Evolutionary conservation across 176 grass and related monocot genomes (phyloP), one percentile per base, ranked within the genome.

Genomic region (Ampelocalamus luodianensis): DNA sequence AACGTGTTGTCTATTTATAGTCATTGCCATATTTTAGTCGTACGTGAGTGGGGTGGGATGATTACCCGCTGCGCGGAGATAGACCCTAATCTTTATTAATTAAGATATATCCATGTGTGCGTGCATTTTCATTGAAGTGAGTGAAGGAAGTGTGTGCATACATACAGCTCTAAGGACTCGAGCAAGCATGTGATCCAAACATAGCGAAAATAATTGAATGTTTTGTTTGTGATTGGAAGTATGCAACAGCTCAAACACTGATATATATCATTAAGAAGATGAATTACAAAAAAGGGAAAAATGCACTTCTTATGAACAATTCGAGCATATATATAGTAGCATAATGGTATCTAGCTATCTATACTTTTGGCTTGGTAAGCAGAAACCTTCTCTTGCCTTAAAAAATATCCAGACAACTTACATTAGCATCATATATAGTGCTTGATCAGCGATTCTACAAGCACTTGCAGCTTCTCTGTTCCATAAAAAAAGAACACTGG

Each of bases 231-330:
- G 64, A 68, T 71, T 60, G 39, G 49, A 90, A 39, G 38, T 68
- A 45, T 61, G 74, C 23, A 79, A 83, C 74, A 90, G 49, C 68
- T 83, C 74, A 74, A 74, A 90, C 84, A 79, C 38, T 39, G 10
- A 49, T 44, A 43, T 85, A 20, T 71, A 55, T 53, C 63, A 68
- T 70, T 14, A 76, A 22, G 1, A 79, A 61, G 29, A 70, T 14
- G 46, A 81, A 83, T 29, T 67, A 86, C 73, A 6, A 39, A 90
- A 17, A 75, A 83, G 16, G 44, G 1, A 24, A 66, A 29, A 16
- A 72, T 46, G 29, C 17, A 74, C 37, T 79, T 37, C 74, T 72
- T 87, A 79, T 74, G 67, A 23, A 86, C 78, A 82, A 79, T 83
- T 73, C 42, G 34, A 16, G 79, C 46, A 79, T 63, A 39, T 34